Conservation (phyloP, 148 eudicot species). For the Camellia lanceoleosa region DNA sequence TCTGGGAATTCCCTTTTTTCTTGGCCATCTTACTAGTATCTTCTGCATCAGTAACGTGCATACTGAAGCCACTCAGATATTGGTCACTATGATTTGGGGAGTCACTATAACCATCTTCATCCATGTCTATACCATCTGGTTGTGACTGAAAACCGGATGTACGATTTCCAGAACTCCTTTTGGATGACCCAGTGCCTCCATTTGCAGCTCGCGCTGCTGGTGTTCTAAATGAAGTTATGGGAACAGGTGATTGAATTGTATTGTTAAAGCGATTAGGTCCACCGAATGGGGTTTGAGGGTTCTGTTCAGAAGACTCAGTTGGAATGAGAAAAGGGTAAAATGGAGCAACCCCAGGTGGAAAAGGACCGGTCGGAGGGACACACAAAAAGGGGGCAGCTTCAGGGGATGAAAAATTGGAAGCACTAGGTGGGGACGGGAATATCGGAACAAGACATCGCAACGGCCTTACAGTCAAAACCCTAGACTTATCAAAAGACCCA, state of each 20-base stretch:
- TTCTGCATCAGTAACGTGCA: constrained; percentile 22
- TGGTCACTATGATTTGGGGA: constrained; percentile 32
- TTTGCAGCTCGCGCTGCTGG: constrained; percentile 38
- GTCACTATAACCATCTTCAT: constrained; percentile 36
- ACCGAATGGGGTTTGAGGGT: constrained; percentile 12
- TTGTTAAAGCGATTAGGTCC: constrained; percentile 22
- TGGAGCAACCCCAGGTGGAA: constrained; percentile 47
- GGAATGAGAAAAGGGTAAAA: constrained; percentile 41
- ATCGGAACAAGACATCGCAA: constrained; percentile 43
- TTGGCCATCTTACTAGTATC: constrained; percentile 18
- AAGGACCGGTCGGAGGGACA: constrained; percentile 50
- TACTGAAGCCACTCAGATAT: constrained; percentile 19
- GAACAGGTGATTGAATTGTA: constrained; percentile 47
- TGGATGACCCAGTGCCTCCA: constrained; percentile 43
- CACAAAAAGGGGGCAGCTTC: constrained; percentile 39
- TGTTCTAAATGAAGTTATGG: constrained; percentile 70
- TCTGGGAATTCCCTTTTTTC: constrained; percentile 26
- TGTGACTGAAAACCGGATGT: constrained; percentile 2
- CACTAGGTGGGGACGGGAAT: constrained; percentile 32
- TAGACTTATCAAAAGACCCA: constrained; percentile 34
- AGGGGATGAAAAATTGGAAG: constrained; percentile 25
- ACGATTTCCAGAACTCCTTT: constrained; percentile 27
- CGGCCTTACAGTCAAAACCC: constrained; percentile 43
- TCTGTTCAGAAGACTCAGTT: constrained; percentile 17
- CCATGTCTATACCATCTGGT: constrained; percentile 17